Percentiles rank a stretch among this genome's conserved stretches.
phyloP scores from a whole-genome alignment of 2,329 filamentous ascomycete species.

The Colletotrichum zoysiae region DNA sequence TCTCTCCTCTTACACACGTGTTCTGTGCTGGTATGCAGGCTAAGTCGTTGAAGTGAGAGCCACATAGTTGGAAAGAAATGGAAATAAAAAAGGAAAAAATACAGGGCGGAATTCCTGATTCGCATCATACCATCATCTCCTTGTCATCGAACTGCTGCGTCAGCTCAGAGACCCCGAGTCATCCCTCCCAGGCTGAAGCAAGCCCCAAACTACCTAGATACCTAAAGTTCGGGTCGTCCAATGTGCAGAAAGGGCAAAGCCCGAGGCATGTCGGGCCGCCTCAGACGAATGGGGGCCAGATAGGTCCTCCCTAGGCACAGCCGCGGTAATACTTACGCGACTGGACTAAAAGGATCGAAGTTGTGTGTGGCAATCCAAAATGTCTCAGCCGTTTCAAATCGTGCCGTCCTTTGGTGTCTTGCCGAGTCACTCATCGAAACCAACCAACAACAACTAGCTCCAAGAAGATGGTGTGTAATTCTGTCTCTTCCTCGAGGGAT shows the following conservation, averaged over 20 bases:
- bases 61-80: background rate
- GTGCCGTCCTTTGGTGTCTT: background rate
- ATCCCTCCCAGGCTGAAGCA: constrained; percentile 25
- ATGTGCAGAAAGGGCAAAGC: constrained; percentile 13
- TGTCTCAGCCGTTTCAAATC: constrained; percentile 1
- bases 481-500: background rate
- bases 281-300: constrained; percentile 10
- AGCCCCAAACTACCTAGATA: constrained; percentile 20
- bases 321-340: background rate
- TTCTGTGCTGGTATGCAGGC: background rate
- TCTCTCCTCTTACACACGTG: background rate
- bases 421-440: background rate
- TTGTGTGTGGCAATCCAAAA: background rate
- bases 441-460: background rate
- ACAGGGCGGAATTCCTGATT: background rate
- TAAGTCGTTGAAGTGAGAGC: background rate
- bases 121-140: background rate
- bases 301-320: background rate
- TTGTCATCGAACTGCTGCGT: background rate
- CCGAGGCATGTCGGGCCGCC: constrained; percentile 23
- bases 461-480: background rate
- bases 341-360: background rate
- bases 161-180: constrained; percentile 20
- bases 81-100: background rate
- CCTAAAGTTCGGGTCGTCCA: constrained; percentile 34